Evolutionary conservation across 148 eudicot species (phyloP).

Genomic region (Simmondsia chinensis): DNA sequence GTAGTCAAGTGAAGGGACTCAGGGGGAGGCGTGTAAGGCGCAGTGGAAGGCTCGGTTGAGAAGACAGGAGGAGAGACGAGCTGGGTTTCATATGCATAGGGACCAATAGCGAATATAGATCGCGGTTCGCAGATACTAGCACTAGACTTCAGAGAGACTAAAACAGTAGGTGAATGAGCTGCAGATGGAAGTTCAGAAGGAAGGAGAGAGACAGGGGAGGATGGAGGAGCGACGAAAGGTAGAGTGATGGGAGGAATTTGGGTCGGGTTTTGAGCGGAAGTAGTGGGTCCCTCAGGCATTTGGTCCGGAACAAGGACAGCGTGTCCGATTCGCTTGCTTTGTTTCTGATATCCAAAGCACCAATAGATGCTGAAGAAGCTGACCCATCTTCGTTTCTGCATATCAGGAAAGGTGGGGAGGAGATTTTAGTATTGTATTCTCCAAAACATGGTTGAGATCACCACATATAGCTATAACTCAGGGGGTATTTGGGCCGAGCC

Average conservation of each 20-base stretch:
- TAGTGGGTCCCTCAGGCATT: conserved; percentile 23
- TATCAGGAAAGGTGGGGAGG: no score
- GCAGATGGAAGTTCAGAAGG: conserved; percentile 91
- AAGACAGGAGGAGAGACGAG: conserved; percentile 91
- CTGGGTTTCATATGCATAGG: conserved; percentile 93
- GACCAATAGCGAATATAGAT: conserved; percentile 80
- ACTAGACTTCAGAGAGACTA: conserved; percentile 47
- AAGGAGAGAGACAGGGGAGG: conserved; percentile 91
- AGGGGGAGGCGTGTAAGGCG: conserved; percentile 94
- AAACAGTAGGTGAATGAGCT: conserved; percentile 63
- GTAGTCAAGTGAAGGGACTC: conserved; percentile 88
- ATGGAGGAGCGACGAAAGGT: conserved; percentile 91
- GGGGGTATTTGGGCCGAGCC: no score
- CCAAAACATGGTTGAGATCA: no score
- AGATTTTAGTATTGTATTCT: no score
- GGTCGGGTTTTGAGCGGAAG: conserved; percentile 22
- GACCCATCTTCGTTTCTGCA: conserved; percentile 85
- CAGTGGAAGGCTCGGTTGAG: conserved; percentile 94
- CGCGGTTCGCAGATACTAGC: conserved; percentile 63
- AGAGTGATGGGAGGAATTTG: conserved; percentile 31
- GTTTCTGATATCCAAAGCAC: conserved; percentile 70
- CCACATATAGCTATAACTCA: no score
- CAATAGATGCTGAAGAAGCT: conserved; percentile 57
- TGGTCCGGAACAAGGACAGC: conserved; percentile 79
- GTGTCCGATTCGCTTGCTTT: conserved; percentile 53